Evolutionary conservation across 2,329 filamentous ascomycete genomes (phyloP), one percentile per base, ranked within the genome.

Genomic region (Colletotrichum cereale): DNA sequence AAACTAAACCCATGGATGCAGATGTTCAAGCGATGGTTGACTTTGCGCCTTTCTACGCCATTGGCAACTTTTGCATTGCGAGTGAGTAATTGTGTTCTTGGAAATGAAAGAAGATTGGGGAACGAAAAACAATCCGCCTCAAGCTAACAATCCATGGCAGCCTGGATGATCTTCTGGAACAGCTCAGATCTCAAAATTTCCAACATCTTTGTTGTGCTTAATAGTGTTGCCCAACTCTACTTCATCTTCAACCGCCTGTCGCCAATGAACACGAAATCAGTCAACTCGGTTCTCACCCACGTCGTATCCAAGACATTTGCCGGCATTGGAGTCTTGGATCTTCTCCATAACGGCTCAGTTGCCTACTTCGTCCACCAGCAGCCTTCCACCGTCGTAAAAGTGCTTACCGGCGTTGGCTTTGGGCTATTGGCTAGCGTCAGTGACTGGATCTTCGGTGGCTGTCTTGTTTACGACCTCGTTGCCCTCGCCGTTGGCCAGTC

Each of bases 111-210:
- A 47, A 24, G 16, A 1, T 3, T 10, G 1, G 7, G 12, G 42
- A 24, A 24, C 4, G 44, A 6, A 2, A 5, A 47, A 18, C n/a
- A n/a, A n/a, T n/a, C n/a, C n/a, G n/a, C 10, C 42, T 10, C 4
- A 21, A 1, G n/a, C 56, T 71, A 34, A 72, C 14, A 14, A 3
- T 44, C 4, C 14, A 24, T 5, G 12, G 40, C 63, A 84, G 83
- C 84, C 4, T 89, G 88, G 88, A 89, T 90, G 87, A 84, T 90
- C 74, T 89, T 89, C 80, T 90, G 88, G 88, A 90, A 90, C 74
- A 74, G 82, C 1, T 82, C 84, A 3, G 76, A 84, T 29, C 82
- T 90, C 6, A 83, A 85, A 66, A 83, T 83, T 0, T 81, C 86
- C 34, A 88, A 90, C 74, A 73, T 87, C 40, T 90, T 90, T 74